Base-by-base conservation (phyloP, 192 early-diverging fungal genomes). In the Coemansia sp. region DNA sequence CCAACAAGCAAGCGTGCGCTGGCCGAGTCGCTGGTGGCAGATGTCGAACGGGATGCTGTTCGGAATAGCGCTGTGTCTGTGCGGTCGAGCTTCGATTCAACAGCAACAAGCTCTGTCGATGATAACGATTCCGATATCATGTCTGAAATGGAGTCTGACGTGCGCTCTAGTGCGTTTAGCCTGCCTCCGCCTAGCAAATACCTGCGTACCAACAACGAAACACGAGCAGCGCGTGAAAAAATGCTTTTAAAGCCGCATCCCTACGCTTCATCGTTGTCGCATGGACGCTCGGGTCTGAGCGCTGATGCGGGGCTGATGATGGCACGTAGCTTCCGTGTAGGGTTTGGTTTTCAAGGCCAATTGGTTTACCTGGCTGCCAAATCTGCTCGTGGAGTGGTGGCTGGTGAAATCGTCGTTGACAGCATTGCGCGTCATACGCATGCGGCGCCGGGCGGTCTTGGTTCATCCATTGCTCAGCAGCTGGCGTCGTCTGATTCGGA, bases 271-370 rank as follows among this genome's bases (percentile, higher is more conserved):
- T 82, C 80, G 31, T 55, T 82, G 58, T 63, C 80, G 1, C 74
- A 82, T 48, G 78, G 84, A 17, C 67, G 67, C 30, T 79, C 85
- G 12, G 81, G 82, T 7, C 42, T 85, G 33, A 48, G 87, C 30
- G 84, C 84, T 0, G 92, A 95, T 81, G 89, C 90, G 5, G 90
- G 93, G 0, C 59, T 94, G 52, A 86, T 85, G 77, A 91, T 95
- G 87, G 89, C 89, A 16, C 86, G 93, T 45, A 89, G 87, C 61
- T 95, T 89, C 64, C 85, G 94, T 49, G 94, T 90, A 0, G 90
- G 93, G 0, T 97, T 93, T 89, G 93, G 91, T 0, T 87, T 89
- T 0, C 86, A 85, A 58, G 94, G 93, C 14, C 66, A 78, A 48
- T 83, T 94, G 32, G 88, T 88, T 0, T 82, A 80, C 30, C 52